Evolutionary conservation across 176 grass and related monocot genomes (phyloP), one percentile per base, ranked within the genome.

Genomic region (Musa troglodytarum): DNA sequence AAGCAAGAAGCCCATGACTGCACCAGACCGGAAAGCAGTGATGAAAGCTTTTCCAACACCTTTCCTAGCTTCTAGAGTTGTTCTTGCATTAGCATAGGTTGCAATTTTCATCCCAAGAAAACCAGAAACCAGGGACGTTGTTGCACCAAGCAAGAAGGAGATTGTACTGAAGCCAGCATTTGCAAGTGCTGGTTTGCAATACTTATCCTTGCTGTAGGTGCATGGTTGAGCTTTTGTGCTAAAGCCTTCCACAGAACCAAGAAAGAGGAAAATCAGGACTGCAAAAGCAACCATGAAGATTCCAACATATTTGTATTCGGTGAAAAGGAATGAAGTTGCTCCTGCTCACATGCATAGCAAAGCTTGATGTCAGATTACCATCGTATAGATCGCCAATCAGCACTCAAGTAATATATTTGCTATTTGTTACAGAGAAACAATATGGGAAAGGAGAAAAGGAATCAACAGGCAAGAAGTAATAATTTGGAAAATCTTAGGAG

Each of bases 271-370:
- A 25, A 93, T 89, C 72, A 93, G 80, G 20, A 85, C 69, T 16
- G 90, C 90, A 73, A 93, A 93, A 77, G 85, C 78, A 4, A 80
- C 78, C 90, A 93, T 93, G 80, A 93, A 93, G 11, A 75, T 34
- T 29, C 90, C 82, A 0, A 93, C 90, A 78, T 93, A 93, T 61
- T 85, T 84, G 54, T 93, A 93, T 67, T 89, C 87, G 0, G 90
- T 87, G 82, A 93, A 87, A 65, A 93, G 85, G 53, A 93, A 93
- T 1, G 90, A 93, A 24, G 87, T 89, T n/a, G 90, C 90, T 75
- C 88, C 88, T 91, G 85, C 29, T 70, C 52, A 75, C 52, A 52
- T 28, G 19, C 23, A 85, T 24, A 56, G 58, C 49, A 19, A 67
- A 66, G 65, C 25, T n/a, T 85, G n/a, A 80, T 71, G 70, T 52